A percentile compares a stretch with the other conserved stretches of the same genome.
These are phyloP conservation scores for Aschersonia sp. DNA, from an alignment of 2,329 filamentous ascomycete genomes.

Conservation along the genomic window DNA sequence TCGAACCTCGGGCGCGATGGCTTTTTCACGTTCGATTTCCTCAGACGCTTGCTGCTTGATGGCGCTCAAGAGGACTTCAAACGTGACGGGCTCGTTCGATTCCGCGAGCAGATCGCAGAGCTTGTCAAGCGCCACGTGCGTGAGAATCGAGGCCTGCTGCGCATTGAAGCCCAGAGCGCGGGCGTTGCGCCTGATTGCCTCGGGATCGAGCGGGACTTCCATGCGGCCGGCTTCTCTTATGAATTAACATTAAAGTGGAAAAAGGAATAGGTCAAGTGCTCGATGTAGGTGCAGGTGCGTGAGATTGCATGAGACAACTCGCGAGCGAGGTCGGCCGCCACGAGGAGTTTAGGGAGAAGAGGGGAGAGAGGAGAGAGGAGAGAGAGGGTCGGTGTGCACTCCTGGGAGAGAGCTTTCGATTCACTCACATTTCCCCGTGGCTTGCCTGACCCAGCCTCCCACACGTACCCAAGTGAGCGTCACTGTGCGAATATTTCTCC, in stretches of 20 bases:
- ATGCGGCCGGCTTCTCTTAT: conserved; percentile 3
- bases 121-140: conserved; percentile 9
- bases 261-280: neutral
- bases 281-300: neutral
- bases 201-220: conserved; percentile 8
- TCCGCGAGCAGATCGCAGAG: conserved; percentile 6
- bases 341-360: no score
- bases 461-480: no score
- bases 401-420: no score
- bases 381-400: no score
- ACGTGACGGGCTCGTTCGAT: conserved; percentile 5
- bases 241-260: neutral
- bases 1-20: neutral
- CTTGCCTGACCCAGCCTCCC: no score
- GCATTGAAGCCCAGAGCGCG: conserved; percentile 7
- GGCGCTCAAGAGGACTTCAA: conserved; percentile 7
- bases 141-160: conserved; percentile 8
- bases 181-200: conserved; percentile 7
- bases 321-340: no score
- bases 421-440: no score
- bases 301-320: no score
- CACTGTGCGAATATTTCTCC: no score
- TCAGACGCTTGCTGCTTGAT: conserved; percentile 8
- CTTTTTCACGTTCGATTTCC: conserved; percentile 6
- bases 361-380: no score